Base-by-base conservation (phyloP, 352 stramenopile species). In the Ophiocytium majus region DNA sequence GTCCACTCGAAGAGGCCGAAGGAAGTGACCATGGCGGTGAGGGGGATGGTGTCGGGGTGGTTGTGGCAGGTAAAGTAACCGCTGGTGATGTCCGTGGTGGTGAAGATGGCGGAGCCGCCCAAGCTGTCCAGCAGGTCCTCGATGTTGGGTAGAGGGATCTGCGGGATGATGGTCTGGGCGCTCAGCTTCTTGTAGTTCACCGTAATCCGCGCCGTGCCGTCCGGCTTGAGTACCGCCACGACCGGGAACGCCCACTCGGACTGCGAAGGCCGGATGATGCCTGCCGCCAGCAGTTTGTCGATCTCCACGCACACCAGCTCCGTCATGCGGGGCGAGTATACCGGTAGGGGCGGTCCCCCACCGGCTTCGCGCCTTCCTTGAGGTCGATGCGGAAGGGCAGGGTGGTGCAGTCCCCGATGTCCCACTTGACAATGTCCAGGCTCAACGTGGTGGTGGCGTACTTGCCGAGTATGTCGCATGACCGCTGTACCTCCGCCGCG, bases 171-270 rank as follows among this genome's bases (percentile, higher is more conserved):
- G 49, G 9, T 10, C 50, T 37, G 10, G 10, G 23, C 9, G 50
- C 10, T 76, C 28, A 76, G 50, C 28, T 50, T 49, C 33, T 75
- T 75, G 79, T 83, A 50, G 33, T 78, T 83, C 0, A 57, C 50
- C 14, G 50, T 57, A 32, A 79, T 79, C 5, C 79, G 31, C 9
- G 31, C 79, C 23, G 23, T 31, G 10, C 50, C 79, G 33, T 71
- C 17, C 17, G 1, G 33, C 14, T 83, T 83, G 49, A n/a, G 79
- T 9, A 35, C 33, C 14, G 43, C 43, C 5, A 57, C 43, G 5
- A 57, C 43, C 5, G 43, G 43, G 43, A 57, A 57, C 5, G 57
- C 32, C 79, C 49, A 83, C n/a, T 57, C 0, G 19, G 0, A 83
- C 14, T 14, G 36, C 32, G 79, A 78, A 64, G 71, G 79, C 28